Evolutionary conservation across 306 rosid species (phyloP), one percentile per base, ranked within the genome.

Genomic region (Vigna hirtella): DNA sequence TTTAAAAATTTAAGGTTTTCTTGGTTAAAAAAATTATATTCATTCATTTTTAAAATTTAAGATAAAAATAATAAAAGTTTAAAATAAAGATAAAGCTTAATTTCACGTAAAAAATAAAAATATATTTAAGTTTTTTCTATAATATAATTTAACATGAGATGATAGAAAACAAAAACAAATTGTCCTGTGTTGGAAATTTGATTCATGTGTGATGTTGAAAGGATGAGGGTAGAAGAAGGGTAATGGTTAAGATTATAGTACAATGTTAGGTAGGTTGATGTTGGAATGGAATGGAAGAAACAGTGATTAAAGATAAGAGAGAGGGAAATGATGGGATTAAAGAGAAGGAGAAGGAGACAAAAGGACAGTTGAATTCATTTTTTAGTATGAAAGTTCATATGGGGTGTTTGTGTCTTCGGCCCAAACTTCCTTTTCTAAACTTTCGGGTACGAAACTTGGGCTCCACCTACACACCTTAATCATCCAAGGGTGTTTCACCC

Each of bases 271-370:
- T 9, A 65, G 70, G 50, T 17, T 65, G 16, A 36, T 38, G 70
- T 36, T 65, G 51, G 24, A 15, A 8, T 16, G 68, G 47, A 64
- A 64, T 20, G 22, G 4, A 1, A 64, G 48, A 5, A 65, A 63
- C 1, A 15, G 47, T 63, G 69, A 63, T 63, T n/a, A 65, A 18
- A 65, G 51, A 65, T 65, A 38, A 65, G 10, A 64, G 16, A 65
- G 30, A 38, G 24, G 1, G 3, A 62, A 5, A 32, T 6, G 66
- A 28, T 58, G 40, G 0, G 66, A 61, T 28, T 61, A 14, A 13
- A 32, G 69, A n/a, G 5, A 63, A 63, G 48, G 48, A 36, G 38
- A 63, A 63, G 43, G 28, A 47, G 42, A 24, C 45, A 47, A 32
- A 3, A 64, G 48, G 70, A 11, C 49, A 65, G 12, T 9, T 65